Evolutionary conservation across 2,329 filamentous ascomycete genomes (phyloP).

Genomic region (Phialophora tarda): DNA sequence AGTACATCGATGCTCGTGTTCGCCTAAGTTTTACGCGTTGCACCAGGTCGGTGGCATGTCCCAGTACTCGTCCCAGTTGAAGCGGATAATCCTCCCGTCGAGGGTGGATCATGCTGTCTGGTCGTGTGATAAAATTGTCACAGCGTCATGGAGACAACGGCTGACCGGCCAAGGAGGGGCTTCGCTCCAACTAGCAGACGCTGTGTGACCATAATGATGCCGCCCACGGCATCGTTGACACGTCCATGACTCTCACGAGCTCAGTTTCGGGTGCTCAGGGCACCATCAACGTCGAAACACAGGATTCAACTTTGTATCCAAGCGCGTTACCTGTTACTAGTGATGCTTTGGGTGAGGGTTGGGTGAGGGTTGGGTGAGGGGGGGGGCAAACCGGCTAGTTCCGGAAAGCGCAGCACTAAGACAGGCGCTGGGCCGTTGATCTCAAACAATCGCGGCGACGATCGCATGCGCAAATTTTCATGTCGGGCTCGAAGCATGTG

Average conservation of each 20-base stretch:
- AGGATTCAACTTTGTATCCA: neutral
- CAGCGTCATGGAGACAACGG: constrained; percentile 3
- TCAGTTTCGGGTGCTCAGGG: neutral
- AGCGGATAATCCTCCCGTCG: neutral
- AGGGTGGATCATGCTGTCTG: neutral
- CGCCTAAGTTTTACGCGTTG: neutral
- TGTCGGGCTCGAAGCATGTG: constrained; percentile 24
- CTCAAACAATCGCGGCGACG: constrained; percentile 22
- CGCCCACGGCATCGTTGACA: neutral
- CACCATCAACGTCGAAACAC: neutral
- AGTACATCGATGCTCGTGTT: neutral
- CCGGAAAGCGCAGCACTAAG: constrained; percentile 11
- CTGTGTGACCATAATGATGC: neutral
- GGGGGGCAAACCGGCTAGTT: constrained; percentile 7
- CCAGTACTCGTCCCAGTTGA: neutral
- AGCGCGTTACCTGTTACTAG: neutral
- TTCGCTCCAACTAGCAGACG: neutral
- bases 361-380: neutral
- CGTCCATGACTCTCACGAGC: neutral
- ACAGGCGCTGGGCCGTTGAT: constrained; percentile 15
- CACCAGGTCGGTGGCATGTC: neutral
- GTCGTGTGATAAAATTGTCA: constrained; percentile 2
- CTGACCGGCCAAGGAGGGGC: constrained; percentile 8
- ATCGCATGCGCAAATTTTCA: constrained; percentile 24
- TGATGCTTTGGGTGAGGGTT: neutral